Evolutionary conservation across 2,329 filamentous ascomycete genomes (phyloP), one percentile per base, ranked within the genome.

Genomic region (Immersiporthe knoxdaviesiana): DNA sequence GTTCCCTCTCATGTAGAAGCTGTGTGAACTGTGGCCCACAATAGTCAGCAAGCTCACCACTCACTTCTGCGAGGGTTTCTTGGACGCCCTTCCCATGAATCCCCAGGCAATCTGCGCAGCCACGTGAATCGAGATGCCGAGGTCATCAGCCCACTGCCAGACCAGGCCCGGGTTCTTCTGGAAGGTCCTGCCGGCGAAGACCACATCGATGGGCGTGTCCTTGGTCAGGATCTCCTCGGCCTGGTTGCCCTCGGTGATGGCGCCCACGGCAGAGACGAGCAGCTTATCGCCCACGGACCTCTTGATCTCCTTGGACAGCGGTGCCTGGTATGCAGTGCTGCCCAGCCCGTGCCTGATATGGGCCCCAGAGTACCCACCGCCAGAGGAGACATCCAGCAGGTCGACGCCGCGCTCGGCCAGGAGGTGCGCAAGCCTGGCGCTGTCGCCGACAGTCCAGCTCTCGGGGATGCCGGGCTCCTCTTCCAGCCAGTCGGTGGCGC

Each of bases 401-500:
- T 96, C 92, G 2, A 95, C 87, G 2, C 92, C 92, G 16, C 80
- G 82, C 1, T 88, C 85, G 0, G 89, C 89, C 0, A 96, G 81
- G 0, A 90, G 79, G 60, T 83, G 77, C 0, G 92, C 90, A 1
- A 96, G 84, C 63, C 82, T 82, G 39, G 88, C 83, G 0, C 88
- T 89, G 67, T 95, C 85, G 21, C 88, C 84, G 2, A 88, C 73
- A 0, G 85, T 91, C 92, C 92, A 96, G 74, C 85, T 88, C 72
- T 89, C 85, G 14, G 54, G 60, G 63, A 69, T 59, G 3, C 63
- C 52, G 39, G 67, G 60, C 63, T 85, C 84, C 68, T 85, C 82
- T 70, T 93, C 90, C 0, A 94, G 84, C 90, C 91, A 94, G 75
- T 95, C 92, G 0, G 89, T 90, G 0, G 90, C 91, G n/a, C 87